Base-by-base conservation (phyloP, 225 moss, liverwort and hornwort genomes). In the Polytrichum commune region DNA sequence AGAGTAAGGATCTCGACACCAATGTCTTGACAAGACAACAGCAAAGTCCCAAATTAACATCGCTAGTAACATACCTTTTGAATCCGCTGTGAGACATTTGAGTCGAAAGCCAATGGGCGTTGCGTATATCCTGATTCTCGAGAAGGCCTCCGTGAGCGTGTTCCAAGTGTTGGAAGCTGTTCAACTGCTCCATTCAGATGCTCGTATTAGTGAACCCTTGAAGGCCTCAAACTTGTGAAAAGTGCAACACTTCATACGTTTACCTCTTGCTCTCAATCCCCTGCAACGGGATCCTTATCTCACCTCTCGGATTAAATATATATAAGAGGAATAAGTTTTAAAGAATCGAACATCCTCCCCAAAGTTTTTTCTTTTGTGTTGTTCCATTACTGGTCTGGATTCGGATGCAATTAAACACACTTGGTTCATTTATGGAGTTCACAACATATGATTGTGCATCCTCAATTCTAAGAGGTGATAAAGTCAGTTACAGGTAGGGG, bases 71-170 rank as follows among this genome's bases (percentile, higher is more conserved):
- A 67, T n/a, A 80, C 82, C 67, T 73, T 83, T 1, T 75, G 75
- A 16, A 77, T 62, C 29, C 56, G 32, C 61, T 78, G 75, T 35
- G 80, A 60, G 27, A 72, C 77, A 60, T 9, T 79, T 2, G 66
- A 71, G 26, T 86, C 75, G 30, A 72, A 69, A 18, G 72, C 67
- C 69, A 64, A 60, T 2, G 82, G 73, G 0, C 64, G 69, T 73
- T 75, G 75, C 63, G 63, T 58, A 64, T 63, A 61, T 23, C 66
- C 10, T 55, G 20, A n/a, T n/a, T 53, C 24, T 27, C 24, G 13
- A 53, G 27, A 2, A 35, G 35, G 60, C n/a, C 26, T 65, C 4
- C 73, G 66, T 46, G 55, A 54, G 7, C 60, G 32, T 32, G 20
- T 63, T 65, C 30, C 65, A 65, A 53, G 35, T 46, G 60, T 38